These are phyloP conservation scores for Spirogloea muscicola DNA, from an alignment of 139 green algal species.

Conservation along the genomic window DNA sequence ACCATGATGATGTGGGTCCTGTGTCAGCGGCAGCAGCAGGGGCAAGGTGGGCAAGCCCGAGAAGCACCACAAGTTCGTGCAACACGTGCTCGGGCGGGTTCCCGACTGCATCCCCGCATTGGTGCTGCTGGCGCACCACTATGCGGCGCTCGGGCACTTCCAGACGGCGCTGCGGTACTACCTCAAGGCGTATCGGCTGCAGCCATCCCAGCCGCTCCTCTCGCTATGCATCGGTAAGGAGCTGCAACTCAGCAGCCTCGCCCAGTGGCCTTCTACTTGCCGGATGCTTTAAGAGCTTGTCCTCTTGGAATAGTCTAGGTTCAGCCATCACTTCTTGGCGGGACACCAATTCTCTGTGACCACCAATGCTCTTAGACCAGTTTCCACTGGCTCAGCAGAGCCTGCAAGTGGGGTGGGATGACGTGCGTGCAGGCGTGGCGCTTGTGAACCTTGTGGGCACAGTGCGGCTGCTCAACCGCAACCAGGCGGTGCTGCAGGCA, in stretches of 20 bases:
- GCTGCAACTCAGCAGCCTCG: too few species aligned
- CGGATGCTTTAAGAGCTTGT: too few species aligned
- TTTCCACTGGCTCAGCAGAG: too few species aligned
- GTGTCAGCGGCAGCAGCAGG: too few species aligned
- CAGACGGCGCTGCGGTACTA: conserved; percentile 24
- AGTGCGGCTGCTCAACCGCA: conserved; percentile 17
- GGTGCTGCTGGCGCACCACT: conserved; percentile 13
- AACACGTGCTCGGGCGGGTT: neutral
- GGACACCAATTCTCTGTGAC: too few species aligned
- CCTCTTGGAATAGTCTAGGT: too few species aligned
- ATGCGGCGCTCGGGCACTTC: neutral
- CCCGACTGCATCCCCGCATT: conserved; percentile 7
- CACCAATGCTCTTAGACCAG: too few species aligned
- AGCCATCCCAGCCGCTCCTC: conserved; percentile 17
- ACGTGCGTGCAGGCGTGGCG: conserved; percentile 10
- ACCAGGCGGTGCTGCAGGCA: conserved; percentile 35
- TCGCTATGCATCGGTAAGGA: conserved; percentile 22
- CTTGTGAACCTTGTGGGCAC: conserved; percentile 9
- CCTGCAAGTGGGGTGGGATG: too few species aligned
- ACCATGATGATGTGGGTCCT: too few species aligned
- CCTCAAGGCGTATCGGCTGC: conserved; percentile 2
- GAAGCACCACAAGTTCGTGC: conserved; percentile 19
- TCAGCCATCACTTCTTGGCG: too few species aligned
- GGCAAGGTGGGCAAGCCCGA: too few species aligned
- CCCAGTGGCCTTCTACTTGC: too few species aligned